These are phyloP conservation scores for Colletotrichum lentis DNA, from an alignment of 2,329 filamentous ascomycete genomes.

Conservation along the genomic window DNA sequence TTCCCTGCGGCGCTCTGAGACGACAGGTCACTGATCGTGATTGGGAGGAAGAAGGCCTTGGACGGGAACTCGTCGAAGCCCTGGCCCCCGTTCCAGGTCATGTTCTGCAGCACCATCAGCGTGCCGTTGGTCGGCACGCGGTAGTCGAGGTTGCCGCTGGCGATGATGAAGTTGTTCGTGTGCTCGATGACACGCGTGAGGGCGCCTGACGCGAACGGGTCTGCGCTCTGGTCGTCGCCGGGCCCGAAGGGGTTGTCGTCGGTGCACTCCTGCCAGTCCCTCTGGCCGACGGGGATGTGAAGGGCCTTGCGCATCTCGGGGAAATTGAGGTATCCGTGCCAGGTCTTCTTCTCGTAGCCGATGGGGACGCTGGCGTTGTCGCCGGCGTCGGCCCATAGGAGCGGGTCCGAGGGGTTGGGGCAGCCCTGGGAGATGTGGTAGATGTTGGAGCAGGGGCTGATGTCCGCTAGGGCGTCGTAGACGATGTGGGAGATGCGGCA, in stretches of 20 bases:
- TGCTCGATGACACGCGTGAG: slow-evolving; percentile 77
- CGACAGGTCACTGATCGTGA: slow-evolving; percentile 12
- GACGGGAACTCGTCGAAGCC: slow-evolving; percentile 71
- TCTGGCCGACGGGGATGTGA: slow-evolving; percentile 62
- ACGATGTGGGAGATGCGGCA: slow-evolving; percentile 67
- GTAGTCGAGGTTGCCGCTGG: slow-evolving; percentile 75
- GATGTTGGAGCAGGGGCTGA: slow-evolving; percentile 84
- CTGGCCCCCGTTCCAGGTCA: slow-evolving; percentile 77
- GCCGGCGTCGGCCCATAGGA: slow-evolving; percentile 69
- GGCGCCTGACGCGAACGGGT: slow-evolving; percentile 56
- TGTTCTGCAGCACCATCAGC: slow-evolving; percentile 78
- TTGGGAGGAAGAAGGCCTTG: slow-evolving; percentile 73
- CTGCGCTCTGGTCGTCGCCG: slow-evolving; percentile 56
- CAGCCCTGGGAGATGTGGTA: slow-evolving; percentile 79
- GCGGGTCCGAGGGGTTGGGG: slow-evolving; percentile 72
- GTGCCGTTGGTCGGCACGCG: slow-evolving; percentile 74
- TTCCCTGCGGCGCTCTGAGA: slow-evolving; percentile 28
- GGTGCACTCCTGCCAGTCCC: slow-evolving; percentile 55
- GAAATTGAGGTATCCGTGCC: slow-evolving; percentile 73
- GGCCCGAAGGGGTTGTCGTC: slow-evolving; percentile 49
- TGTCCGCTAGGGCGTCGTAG: slow-evolving; percentile 57
- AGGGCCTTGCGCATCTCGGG: slow-evolving; percentile 74
- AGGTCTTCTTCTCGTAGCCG: slow-evolving; percentile 69
- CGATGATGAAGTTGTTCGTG: slow-evolving; percentile 77
- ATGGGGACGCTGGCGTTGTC: slow-evolving; percentile 46